These are phyloP conservation scores for Bolboschoenus planiculmis DNA, from an alignment of 176 grass and related monocot genomes.

Conservation along the genomic window DNA sequence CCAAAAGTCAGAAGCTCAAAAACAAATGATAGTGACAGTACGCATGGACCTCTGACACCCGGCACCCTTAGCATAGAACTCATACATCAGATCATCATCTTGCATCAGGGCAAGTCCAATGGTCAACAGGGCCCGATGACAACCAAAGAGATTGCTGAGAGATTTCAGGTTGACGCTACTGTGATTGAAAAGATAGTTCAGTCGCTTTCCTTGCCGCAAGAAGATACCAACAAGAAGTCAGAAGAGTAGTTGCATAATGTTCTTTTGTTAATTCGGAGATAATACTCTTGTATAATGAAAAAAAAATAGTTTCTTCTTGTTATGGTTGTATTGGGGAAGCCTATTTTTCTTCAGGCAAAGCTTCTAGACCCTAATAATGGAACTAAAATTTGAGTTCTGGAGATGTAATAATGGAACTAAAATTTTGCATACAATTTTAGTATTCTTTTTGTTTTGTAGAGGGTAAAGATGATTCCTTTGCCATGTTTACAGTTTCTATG, in stretches of 20 bases:
- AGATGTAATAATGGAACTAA: slow-evolving; percentile 18
- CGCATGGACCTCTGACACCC: background rate
- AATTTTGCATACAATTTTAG: background rate
- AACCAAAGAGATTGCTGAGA: slow-evolving; percentile 17
- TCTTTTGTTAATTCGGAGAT: slow-evolving; percentile 1
- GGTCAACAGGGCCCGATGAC: background rate
- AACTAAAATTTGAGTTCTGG: background rate
- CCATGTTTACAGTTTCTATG: background rate
- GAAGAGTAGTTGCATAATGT: background rate
- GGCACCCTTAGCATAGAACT: slow-evolving; percentile 23
- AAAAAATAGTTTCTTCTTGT: background rate
- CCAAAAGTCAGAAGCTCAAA: slow-evolving; percentile 24
- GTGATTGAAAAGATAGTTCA: slow-evolving; percentile 21
- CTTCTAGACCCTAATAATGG: background rate
- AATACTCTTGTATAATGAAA: background rate
- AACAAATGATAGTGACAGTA: background rate
- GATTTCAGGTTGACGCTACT: slow-evolving; percentile 11
- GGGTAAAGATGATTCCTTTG: background rate
- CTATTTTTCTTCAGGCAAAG: background rate
- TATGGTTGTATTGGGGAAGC: background rate
- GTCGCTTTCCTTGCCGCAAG: slow-evolving; percentile 21
- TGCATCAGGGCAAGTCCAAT: slow-evolving; percentile 14
- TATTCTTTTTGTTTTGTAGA: slow-evolving; percentile 6
- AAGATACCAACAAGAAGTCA: slow-evolving; percentile 7
- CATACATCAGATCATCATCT: slow-evolving; percentile 24